These are phyloP conservation scores for Triticum timopheevii DNA, from an alignment of 176 grass and related monocot species.

Conservation along the genomic window DNA sequence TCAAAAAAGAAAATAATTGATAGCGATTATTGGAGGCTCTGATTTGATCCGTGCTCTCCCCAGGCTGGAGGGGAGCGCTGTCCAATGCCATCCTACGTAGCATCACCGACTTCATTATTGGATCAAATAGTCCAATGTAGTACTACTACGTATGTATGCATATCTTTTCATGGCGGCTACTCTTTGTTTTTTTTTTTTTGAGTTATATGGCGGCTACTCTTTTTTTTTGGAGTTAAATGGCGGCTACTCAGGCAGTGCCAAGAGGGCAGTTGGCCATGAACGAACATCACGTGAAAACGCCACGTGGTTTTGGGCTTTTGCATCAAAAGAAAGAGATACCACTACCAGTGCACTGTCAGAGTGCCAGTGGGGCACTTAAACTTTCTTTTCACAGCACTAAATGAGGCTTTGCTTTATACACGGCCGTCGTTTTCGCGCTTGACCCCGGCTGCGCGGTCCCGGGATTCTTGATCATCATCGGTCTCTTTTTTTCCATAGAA, in stretches of 20 bases:
- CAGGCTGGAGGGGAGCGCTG: neutral
- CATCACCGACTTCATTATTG: too few relatives aligned
- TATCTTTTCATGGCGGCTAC: neutral
- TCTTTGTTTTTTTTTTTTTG: neutral
- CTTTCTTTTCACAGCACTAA: neutral
- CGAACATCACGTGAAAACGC: neutral
- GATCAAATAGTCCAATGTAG: too few relatives aligned
- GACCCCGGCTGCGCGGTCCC: neutral
- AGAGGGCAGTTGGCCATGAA: neutral
- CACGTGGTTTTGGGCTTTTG: neutral
- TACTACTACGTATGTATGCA: neutral
- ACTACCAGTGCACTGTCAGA: neutral
- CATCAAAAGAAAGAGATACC: neutral
- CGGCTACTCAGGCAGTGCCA: neutral
- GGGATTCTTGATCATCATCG: neutral
- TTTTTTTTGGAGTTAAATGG: neutral
- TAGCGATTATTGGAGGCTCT: neutral
- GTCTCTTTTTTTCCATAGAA: neutral
- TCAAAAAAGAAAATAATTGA: neutral
- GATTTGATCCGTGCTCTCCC: neutral
- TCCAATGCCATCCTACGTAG: neutral
- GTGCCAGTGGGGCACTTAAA: neutral
- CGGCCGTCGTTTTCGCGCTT: neutral
- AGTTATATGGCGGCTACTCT: too few relatives aligned
- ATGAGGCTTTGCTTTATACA: neutral